phyloP scores from a whole-genome alignment of 768 basidiomycete genomes.

The Tubosaeta brunneosetosa region DNA sequence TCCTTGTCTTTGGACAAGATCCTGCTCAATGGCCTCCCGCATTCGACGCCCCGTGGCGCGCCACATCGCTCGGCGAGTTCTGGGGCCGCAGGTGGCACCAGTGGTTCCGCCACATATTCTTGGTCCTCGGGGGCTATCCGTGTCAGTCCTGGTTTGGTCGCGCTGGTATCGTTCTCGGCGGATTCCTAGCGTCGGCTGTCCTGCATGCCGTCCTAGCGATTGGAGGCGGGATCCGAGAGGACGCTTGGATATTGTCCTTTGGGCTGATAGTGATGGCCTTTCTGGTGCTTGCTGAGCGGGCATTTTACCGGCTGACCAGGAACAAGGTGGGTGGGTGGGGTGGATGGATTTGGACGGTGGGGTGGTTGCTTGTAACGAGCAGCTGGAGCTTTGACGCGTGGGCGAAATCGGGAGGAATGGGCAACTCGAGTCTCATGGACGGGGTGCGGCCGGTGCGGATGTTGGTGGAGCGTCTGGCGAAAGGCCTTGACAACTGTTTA shows the following conservation, averaged over 20 bases:
- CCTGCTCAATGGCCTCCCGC: slow-evolving; percentile 32
- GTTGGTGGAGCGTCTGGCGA: background rate
- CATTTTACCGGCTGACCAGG: slow-evolving; percentile 19
- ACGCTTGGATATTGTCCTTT: slow-evolving; percentile 38
- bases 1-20: slow-evolving; percentile 28
- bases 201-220: slow-evolving; percentile 51
- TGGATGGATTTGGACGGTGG: slow-evolving; percentile 34
- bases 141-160: slow-evolving; percentile 23
- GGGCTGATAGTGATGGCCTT: slow-evolving; percentile 55
- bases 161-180: slow-evolving; percentile 46
- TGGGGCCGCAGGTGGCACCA: slow-evolving; percentile 41
- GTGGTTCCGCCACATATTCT: slow-evolving; percentile 29
- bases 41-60: slow-evolving; percentile 32
- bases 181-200: slow-evolving; percentile 53
- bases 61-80: slow-evolving; percentile 35
- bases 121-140: slow-evolving; percentile 24
- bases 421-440: background rate
- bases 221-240: slow-evolving; percentile 45
- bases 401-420: background rate
- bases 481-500: background rate
- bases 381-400: slow-evolving; percentile 21
- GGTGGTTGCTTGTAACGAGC: slow-evolving; percentile 24
- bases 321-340: slow-evolving; percentile 24
- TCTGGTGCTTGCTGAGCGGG: slow-evolving; percentile 45
- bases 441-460: background rate